Evolutionary conservation across 345 rosid species (phyloP).

Genomic region (Eucalyptus sp.): DNA sequence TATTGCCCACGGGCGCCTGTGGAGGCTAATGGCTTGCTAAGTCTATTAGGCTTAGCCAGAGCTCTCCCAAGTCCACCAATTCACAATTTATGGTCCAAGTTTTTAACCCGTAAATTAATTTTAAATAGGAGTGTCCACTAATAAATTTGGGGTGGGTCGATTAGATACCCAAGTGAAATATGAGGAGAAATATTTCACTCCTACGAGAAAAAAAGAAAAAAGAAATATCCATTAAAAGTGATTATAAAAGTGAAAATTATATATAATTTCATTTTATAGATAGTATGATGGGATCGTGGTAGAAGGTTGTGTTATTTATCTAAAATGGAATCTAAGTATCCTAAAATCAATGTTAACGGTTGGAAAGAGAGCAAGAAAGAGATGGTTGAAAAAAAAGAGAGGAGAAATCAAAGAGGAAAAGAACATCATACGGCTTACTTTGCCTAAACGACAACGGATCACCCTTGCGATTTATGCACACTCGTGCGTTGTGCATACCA

Average conservation of each 20-base stretch:
- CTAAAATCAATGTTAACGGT: not conserved
- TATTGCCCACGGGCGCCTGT: fast-evolving
- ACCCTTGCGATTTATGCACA: not conserved
- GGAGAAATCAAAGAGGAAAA: not conserved
- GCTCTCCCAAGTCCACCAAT: no score
- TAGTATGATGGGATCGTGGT: not conserved
- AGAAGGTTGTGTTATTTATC: not conserved
- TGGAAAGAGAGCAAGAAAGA: not conserved
- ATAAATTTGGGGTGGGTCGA: no score
- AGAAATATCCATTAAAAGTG: not conserved
- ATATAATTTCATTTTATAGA: not conserved
- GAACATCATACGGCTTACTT: not conserved
- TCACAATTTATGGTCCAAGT: no score
- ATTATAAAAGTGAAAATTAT: not conserved
- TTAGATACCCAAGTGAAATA: no score
- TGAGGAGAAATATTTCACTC: no score
- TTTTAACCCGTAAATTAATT: no score
- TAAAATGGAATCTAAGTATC: not conserved
- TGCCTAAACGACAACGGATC: not conserved
- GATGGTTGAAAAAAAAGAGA: not conserved
- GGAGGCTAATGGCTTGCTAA: no score
- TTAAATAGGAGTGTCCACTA: no score
- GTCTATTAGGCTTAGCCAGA: no score
- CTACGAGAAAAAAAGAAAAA: not conserved
- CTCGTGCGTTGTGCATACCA: not conserved